Base-by-base conservation (phyloP, 208 protist species). In the Acanthamoeba triangularis region DNA sequence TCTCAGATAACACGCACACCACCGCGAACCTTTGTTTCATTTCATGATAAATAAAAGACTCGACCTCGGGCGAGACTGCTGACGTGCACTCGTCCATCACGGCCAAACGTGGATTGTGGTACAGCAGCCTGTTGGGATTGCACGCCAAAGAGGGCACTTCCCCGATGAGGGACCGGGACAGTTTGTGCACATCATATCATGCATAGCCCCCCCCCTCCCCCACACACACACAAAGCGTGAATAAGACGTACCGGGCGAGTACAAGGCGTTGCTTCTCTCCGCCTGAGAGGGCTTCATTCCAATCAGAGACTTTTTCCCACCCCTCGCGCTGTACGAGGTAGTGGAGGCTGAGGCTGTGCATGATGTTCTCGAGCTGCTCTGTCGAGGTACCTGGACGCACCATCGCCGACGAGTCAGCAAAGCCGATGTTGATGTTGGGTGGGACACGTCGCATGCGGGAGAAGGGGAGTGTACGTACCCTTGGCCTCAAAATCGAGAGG, bases 1-100 rank as follows among this genome's bases (percentile, higher is more conserved):
- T 13, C 49, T 54, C 49, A 13, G 13, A 13, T 13, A 54, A 5
- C 49, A 54, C 49, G 5, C 49, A 54, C 49, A 47, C 28, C 6
- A 11, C 18, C 11, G 2, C 30, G 35, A n/a, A 80, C 72, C 72
- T 47, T n/a, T 28, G 72, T 20, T 49, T 80, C 72, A 80, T 80
- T 28, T 80, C 72, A 37, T 80, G 72, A 47, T 95, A 97, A 74
- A 97, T 96, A 52, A 59, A 41, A 2, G 90, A 95, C 80, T 97
- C 97, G n/a, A 97, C 96, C 59, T 97, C 97, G 30, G 94, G 49
- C 30, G 44, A 65, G 33, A 97, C 97, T 0, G 96, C 97, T 14
- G 37, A 80, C 8, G 97, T 97, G 91, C 96, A 97, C 95, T 97
- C 96, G 88, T 97, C 96, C 41, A 97, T 88, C 18, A 97, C 96